Percentiles rank a stretch among this genome's conserved stretches.
These are phyloP conservation scores for Cyberlindnera nakhonratchasimensis DNA, from an alignment of 805 yeast species.

Conservation along the genomic window DNA sequence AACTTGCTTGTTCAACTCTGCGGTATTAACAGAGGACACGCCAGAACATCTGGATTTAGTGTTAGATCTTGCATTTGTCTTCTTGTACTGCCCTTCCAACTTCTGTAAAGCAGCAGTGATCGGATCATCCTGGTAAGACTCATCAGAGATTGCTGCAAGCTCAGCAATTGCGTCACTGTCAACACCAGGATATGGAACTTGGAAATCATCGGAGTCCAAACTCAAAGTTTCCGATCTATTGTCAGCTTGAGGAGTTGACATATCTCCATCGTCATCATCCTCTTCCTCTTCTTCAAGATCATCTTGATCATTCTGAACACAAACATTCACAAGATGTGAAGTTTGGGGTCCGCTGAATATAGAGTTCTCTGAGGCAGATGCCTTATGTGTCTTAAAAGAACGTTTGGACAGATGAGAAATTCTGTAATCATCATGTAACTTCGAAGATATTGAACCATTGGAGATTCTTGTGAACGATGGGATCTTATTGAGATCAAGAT, in stretches of 20 bases:
- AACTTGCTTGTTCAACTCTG: constrained; percentile 18
- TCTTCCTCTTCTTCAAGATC: constrained; percentile 8
- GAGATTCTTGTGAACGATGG: constrained; percentile 26
- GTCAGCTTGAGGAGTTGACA: background rate
- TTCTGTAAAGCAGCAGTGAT: constrained; percentile 69
- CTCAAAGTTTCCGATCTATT: background rate
- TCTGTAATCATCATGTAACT: constrained; percentile 9
- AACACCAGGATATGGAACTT: constrained; percentile 42
- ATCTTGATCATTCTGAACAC: constrained; percentile 8
- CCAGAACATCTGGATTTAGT: constrained; percentile 2
- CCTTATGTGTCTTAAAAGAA: constrained; percentile 18
- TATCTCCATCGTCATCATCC: constrained; percentile 3
- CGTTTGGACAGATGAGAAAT: constrained; percentile 25
- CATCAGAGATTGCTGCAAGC: constrained; percentile 84
- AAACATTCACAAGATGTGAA: constrained; percentile 16
- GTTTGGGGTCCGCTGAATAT: constrained; percentile 21
- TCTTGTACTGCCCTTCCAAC: constrained; percentile 62
- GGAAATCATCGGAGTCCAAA: constrained; percentile 20
- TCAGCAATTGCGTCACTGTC: constrained; percentile 63
- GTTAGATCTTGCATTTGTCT: constrained; percentile 3
- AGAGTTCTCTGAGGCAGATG: constrained; percentile 19
- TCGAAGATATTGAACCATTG: constrained; percentile 14
- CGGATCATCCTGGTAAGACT: constrained; percentile 63
- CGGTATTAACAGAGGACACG: constrained; percentile 21
- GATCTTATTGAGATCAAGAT: constrained; percentile 18